Evolutionary conservation across 139 green algal genomes (phyloP), one percentile per base, ranked within the genome.

Genomic region (Zygnema circumcarinatum): DNA sequence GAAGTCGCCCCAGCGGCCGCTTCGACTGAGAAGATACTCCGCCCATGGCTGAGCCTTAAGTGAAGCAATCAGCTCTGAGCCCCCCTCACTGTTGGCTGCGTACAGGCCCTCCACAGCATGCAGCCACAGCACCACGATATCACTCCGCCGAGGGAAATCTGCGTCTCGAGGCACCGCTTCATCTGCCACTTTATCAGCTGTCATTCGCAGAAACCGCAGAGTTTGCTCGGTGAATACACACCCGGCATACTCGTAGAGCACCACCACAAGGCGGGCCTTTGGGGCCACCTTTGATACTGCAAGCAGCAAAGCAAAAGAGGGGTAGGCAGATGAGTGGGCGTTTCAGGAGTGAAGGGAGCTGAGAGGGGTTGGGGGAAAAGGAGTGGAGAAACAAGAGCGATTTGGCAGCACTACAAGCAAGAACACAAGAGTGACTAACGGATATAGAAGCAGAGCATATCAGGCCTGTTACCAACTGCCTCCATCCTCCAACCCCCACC

Each of bases 41-140:
- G 79, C 47, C 79, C 79, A 85, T 68, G 79, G 79, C 79, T 85
- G 79, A 3, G 29, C 35, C 52, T 85, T 75, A 29, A 85, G 33
- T 25, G 42, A 29, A 41, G 41, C 52, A 7, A 38, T 75, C 2
- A 85, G 52, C 22, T 85, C 79, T 38, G 42, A 78, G 38, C 67
- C 79, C n/a, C 74, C 33, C 52, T 52, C 79, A 68, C 79, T 85
- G 52, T 85, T 54, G 22, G 42, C 41, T 7, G 41, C 79, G 1
- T 68, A 40, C 47, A 85, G 52, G n/a, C 79, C 79, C 47, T 85
- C 79, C 22, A 78, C 38, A 67, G 52, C 32, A 40, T 85, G 38
- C 20, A 85, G 40, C 79, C 79, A 85, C 22, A 85, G 29, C 25
- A 85, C 79, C 79, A 85, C 79, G 36, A 85, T 38, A 40, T 85